A percentile compares a stretch with the other conserved stretches of the same genome.
phyloP scores from a whole-genome alignment of 208 protist species.

The Naegleria lovaniensis region DNA sequence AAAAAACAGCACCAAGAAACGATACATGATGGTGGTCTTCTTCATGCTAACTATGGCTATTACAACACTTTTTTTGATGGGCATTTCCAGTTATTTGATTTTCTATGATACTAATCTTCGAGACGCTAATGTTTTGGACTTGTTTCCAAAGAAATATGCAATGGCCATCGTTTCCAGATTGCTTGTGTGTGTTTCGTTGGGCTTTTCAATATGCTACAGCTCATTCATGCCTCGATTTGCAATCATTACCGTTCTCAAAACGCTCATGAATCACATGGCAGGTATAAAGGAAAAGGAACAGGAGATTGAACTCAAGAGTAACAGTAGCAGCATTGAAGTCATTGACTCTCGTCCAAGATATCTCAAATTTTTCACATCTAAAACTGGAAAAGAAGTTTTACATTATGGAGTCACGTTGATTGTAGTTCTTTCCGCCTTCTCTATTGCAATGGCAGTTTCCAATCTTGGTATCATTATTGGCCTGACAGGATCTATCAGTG shows the following conservation, averaged over 20 bases:
- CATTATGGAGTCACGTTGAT: neutral
- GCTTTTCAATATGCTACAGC: neutral
- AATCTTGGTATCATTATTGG: neutral
- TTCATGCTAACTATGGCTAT: neutral
- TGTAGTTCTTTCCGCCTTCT: neutral
- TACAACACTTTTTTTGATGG: neutral
- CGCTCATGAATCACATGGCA: neutral
- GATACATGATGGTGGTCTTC: neutral
- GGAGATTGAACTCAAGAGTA: neutral
- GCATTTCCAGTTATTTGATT: neutral
- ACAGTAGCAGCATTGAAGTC: neutral
- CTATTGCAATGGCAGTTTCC: neutral
- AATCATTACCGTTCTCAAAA: neutral
- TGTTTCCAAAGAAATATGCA: neutral
- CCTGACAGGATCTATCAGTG: neutral
- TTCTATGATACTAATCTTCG: neutral
- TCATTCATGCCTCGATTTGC: constrained; percentile 1
- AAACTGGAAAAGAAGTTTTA: neutral
- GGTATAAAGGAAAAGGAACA: neutral
- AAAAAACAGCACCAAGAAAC: neutral
- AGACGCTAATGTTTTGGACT: neutral
- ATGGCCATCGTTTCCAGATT: neutral
- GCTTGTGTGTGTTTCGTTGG: neutral
- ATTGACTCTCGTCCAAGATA: neutral
- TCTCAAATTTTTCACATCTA: neutral